These are phyloP conservation scores for Tricholoma saponaceum DNA, from an alignment of 768 basidiomycete genomes.

Conservation along the genomic window DNA sequence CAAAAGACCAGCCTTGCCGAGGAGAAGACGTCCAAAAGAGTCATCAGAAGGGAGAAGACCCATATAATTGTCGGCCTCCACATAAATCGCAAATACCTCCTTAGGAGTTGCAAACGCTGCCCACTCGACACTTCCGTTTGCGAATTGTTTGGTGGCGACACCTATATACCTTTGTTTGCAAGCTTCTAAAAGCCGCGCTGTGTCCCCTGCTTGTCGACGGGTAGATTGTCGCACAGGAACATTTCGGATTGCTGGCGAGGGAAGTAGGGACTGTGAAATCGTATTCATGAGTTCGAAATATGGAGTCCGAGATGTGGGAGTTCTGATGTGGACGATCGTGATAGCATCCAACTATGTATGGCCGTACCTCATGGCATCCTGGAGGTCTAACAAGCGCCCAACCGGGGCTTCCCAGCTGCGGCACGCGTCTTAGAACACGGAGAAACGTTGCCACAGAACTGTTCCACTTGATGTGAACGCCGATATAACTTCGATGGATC, in stretches of 20 bases:
- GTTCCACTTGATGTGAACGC: background rate
- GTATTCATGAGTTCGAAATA: background rate
- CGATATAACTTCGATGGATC: too few species aligned
- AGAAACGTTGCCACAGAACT: background rate
- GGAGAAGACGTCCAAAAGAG: conserved; percentile 14
- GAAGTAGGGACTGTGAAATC: conserved; percentile 8
- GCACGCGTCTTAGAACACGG: background rate
- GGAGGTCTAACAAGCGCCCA: background rate
- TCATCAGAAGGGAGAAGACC: conserved; percentile 8
- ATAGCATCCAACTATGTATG: background rate
- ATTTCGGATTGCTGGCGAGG: background rate
- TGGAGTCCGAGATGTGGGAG: background rate
- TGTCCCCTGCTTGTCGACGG: conserved; percentile 11
- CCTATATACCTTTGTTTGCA: conserved; percentile 2
- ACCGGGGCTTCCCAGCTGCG: background rate
- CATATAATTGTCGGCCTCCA: background rate
- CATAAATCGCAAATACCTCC: conserved; percentile 7
- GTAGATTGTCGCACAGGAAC: conserved; percentile 5
- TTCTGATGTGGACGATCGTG: background rate
- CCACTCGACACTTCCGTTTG: conserved; percentile 1
- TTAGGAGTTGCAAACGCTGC: conserved; percentile 11
- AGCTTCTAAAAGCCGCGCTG: background rate
- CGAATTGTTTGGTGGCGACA: conserved; percentile 4
- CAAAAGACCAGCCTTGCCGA: conserved; percentile 13
- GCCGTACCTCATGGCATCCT: background rate